A percentile compares a stretch with the other conserved stretches of the same genome.
These are phyloP conservation scores for Trifolium repens DNA, from an alignment of 306 rosid species.

Conservation along the genomic window DNA sequence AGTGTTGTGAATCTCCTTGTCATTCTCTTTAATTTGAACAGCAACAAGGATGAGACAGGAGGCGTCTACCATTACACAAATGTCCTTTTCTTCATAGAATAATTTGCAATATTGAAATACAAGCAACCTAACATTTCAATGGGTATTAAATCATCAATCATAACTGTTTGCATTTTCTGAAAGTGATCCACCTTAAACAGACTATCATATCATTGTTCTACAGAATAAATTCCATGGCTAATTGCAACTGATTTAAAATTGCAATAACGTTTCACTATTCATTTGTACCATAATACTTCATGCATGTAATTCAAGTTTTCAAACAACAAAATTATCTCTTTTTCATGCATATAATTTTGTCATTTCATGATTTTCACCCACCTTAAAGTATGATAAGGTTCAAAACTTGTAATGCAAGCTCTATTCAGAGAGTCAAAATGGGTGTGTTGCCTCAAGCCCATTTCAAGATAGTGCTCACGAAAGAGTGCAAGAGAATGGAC, in stretches of 20 bases:
- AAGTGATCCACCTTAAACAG: neutral
- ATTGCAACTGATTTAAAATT: neutral
- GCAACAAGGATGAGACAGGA: neutral
- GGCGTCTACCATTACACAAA: neutral
- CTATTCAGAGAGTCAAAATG: neutral
- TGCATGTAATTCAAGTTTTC: neutral
- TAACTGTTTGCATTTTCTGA: neutral
- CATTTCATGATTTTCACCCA: neutral
- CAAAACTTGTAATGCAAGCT: neutral
- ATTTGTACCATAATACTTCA: neutral
- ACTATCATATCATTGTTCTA: neutral
- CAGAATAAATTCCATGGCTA: neutral
- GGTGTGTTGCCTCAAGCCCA: neutral
- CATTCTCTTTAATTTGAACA: conserved; percentile 15
- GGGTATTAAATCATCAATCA: neutral
- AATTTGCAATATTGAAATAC: neutral
- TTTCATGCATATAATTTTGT: neutral
- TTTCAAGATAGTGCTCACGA: neutral
- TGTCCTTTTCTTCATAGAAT: conserved; percentile 1
- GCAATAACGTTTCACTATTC: neutral
- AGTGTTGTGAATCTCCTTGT: neutral
- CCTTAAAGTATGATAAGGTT: neutral
- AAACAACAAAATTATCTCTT: neutral
- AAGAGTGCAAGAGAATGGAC: neutral
- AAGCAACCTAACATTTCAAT: neutral